Evolutionary conservation across 169 alveolate genomes (phyloP), one percentile per base, ranked within the genome.

Genomic region (Theileria orientalis): DNA sequence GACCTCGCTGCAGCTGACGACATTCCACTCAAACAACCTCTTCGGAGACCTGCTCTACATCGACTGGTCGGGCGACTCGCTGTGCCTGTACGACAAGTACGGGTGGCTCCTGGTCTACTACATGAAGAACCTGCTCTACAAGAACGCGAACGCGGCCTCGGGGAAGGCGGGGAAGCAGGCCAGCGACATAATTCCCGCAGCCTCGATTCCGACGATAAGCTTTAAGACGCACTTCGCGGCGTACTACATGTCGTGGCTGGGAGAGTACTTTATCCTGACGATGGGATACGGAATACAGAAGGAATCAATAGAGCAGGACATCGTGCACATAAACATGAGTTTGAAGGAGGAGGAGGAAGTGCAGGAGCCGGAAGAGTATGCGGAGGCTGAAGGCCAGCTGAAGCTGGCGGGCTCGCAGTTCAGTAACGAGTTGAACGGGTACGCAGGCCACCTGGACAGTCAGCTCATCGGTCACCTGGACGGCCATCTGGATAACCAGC

Each of bases 51-150:
- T 76, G 16, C 25, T 56, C 40, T 56, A 71, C 61, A 69, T 68
- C 0, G 70, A 25, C 16, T 76, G 86, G 86, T 25, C 80, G 2
- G 79, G 74, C n/a, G 86, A 76, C 59, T 68, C 74, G 61, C 74
- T 76, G n/a, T 35, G 78, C 6, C 66, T 76, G 44, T 57, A 40
- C 30, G 80, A 76, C 74, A 42, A 51, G 52, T 64, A 27, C 46
- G 86, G 86, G 33, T 76, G 86, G 86, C 32, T 68, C 29, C 40
- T 76, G 67, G 35, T 76, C 29, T 76, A 76, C 37, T 57, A 76
- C 60, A 56, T 71, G 63, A 76, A 71, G 69, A 33, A 69, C 59
- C 30, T 76, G 74, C 23, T 60, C 14, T 71, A 76, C 51, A 14
- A 51, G 75, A 29, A 54, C 11, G 69, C 35, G 0, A 61, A 63